Percentiles rank a stretch among this genome's conserved stretches.
These are phyloP conservation scores for Dothistroma septosporum DNA, from an alignment of 2,329 filamentous ascomycete genomes.

Conservation along the genomic window DNA sequence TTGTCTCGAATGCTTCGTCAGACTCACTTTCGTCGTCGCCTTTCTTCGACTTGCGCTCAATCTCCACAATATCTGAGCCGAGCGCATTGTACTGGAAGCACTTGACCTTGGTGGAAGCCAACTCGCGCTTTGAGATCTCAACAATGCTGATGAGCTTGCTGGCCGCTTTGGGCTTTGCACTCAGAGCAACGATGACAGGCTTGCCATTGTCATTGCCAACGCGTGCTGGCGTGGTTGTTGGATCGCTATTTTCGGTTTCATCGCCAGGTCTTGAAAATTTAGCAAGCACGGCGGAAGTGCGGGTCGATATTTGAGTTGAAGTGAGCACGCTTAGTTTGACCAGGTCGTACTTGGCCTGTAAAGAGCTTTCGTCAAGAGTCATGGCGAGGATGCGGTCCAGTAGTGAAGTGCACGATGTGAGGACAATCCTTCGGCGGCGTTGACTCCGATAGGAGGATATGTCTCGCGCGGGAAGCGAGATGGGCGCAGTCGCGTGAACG, in stretches of 20 bases:
- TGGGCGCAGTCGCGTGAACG: neutral
- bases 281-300: constrained; percentile 26
- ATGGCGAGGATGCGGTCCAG: constrained; percentile 3
- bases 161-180: constrained; percentile 40
- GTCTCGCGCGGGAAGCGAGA: neutral
- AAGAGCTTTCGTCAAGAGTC: constrained; percentile 21
- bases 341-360: constrained; percentile 23
- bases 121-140: constrained; percentile 53
- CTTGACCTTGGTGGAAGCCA: constrained; percentile 43
- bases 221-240: neutral
- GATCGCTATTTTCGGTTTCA: neutral
- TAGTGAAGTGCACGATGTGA: neutral
- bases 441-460: neutral
- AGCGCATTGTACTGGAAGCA: constrained; percentile 39
- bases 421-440: neutral
- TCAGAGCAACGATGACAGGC: constrained; percentile 39
- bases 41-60: constrained; percentile 18
- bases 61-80: constrained; percentile 24
- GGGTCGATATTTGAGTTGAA: constrained; percentile 31
- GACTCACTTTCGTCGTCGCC: constrained; percentile 17
- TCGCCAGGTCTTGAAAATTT: constrained; percentile 15
- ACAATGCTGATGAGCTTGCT: constrained; percentile 65
- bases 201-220: constrained; percentile 16
- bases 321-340: constrained; percentile 26
- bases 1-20: constrained; percentile 30